phyloP scores from a whole-genome alignment of 805 yeast species.

The Kodamaea kaohsiungensis region DNA sequence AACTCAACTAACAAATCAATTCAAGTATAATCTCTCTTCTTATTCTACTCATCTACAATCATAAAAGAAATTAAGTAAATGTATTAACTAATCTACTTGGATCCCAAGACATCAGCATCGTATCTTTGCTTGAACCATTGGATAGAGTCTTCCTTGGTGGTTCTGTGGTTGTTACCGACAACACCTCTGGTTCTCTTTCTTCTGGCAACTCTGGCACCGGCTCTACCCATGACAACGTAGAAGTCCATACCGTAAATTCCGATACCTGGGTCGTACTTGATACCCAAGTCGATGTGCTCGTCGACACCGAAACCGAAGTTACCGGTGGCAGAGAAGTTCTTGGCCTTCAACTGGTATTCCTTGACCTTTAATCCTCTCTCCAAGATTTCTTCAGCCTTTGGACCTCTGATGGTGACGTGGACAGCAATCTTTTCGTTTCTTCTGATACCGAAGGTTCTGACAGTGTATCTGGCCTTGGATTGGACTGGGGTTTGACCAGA shows the following conservation, averaged over 20 bases:
- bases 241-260: constrained; percentile 99
- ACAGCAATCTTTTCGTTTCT: constrained; percentile 99
- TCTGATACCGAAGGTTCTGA: constrained; percentile 99
- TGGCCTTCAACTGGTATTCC: constrained; percentile 94
- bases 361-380: constrained; percentile 99
- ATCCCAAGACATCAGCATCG: constrained; percentile 93
- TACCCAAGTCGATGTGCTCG: constrained; percentile 99
- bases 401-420: constrained; percentile 99
- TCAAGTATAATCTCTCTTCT: too few relatives aligned
- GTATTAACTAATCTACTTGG: constrained; percentile 50
- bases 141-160: constrained; percentile 91
- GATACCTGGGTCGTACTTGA: constrained; percentile 99
- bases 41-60: neutral
- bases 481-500: constrained; percentile 99
- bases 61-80: constrained; percentile 4
- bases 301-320: constrained; percentile 99
- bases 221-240: constrained; percentile 99
- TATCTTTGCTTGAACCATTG: constrained; percentile 99
- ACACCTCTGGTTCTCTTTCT: constrained; percentile 91
- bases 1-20: too few relatives aligned
- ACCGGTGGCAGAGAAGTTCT: constrained; percentile 98
- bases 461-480: constrained; percentile 99
- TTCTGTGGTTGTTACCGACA: constrained; percentile 91
- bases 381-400: constrained; percentile 96
- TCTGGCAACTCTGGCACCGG: constrained; percentile 98